These are phyloP conservation scores for Amanita molliuscula DNA, from an alignment of 768 basidiomycete species.

Conservation along the genomic window DNA sequence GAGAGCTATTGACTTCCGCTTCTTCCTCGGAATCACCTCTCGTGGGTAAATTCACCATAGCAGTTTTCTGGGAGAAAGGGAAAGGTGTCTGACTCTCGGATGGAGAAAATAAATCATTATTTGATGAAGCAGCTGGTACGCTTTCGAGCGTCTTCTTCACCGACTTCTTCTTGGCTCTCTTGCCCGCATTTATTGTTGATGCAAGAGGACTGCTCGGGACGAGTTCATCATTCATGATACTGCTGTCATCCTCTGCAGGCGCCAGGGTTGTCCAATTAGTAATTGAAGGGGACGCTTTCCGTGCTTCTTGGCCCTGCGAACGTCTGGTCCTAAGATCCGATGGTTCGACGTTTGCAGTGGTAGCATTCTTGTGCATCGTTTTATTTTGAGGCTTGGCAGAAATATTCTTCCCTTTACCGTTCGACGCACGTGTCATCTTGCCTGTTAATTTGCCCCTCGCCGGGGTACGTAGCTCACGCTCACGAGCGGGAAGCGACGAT, in stretches of 20 bases:
- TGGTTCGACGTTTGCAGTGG: not conserved
- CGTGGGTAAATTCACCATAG: not conserved
- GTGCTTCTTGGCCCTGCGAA: not conserved
- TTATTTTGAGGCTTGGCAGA: not conserved
- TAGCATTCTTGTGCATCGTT: not conserved
- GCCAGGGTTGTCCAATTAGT: slow-evolving; percentile 5
- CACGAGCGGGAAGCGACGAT: not conserved
- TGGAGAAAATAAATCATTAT: not conserved
- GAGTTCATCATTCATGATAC: not conserved
- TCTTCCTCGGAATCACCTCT: slow-evolving; percentile 1
- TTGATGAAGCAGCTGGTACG: not conserved
- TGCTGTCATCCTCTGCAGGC: slow-evolving; percentile 9
- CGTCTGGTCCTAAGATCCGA: not conserved
- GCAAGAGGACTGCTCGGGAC: not conserved
- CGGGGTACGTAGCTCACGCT: not conserved
- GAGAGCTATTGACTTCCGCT: not conserved
- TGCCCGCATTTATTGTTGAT: not conserved
- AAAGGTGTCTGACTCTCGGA: not conserved
- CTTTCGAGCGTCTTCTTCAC: not conserved
- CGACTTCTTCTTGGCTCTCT: not conserved
- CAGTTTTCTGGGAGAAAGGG: not conserved
- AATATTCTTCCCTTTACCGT: not conserved
- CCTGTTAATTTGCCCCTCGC: not conserved
- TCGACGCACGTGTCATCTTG: not conserved
- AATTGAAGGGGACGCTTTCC: not conserved